A percentile compares a stretch with the other conserved stretches of the same genome.
Evolutionary conservation across 768 basidiomycete species (phyloP).

Genomic region (Tulasnella sp.): DNA sequence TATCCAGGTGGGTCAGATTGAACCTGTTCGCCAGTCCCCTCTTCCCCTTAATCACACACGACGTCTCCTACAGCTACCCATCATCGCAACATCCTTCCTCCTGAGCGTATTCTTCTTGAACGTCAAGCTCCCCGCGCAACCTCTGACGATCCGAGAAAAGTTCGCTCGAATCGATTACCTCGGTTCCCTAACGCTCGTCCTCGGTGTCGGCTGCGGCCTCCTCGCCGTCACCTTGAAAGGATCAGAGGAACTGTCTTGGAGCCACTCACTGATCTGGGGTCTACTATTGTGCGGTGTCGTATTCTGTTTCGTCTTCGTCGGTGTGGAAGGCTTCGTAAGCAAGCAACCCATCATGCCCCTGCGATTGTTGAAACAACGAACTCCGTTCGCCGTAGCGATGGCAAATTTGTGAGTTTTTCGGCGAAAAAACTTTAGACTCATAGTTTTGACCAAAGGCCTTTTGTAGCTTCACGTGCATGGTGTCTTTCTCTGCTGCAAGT

Average conservation of each 20-base stretch:
- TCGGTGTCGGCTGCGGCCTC: slow-evolving; percentile 56
- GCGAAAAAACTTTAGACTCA: too few species aligned
- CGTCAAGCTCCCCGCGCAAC: slow-evolving; percentile 60
- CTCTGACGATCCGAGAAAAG: slow-evolving; percentile 49
- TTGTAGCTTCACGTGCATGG: slow-evolving; percentile 47
- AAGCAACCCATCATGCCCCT: slow-evolving; percentile 87
- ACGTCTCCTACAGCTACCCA: slow-evolving; percentile 46
- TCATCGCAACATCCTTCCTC: slow-evolving; percentile 58
- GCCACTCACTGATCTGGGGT: slow-evolving; percentile 57
- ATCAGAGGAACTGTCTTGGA: slow-evolving; percentile 69
- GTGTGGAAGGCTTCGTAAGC: slow-evolving; percentile 69
- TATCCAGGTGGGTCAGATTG: slow-evolving; percentile 49
- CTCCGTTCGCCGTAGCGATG: slow-evolving; percentile 70
- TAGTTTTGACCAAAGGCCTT: too few species aligned
- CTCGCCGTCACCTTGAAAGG: slow-evolving; percentile 69
- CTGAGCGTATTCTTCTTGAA: slow-evolving; percentile 70
- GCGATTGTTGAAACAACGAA: slow-evolving; percentile 61
- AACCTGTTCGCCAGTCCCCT: neutral
- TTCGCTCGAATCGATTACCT: slow-evolving; percentile 73
- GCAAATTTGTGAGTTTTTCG: slow-evolving; percentile 44
- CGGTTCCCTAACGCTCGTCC: slow-evolving; percentile 72
- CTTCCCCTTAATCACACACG: neutral
- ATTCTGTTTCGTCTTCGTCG: slow-evolving; percentile 50
- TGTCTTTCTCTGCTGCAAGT: slow-evolving; percentile 78
- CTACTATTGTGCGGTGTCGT: slow-evolving; percentile 49